Conservation (phyloP, 441 rosid genomes). For the Erodium trifolium region DNA sequence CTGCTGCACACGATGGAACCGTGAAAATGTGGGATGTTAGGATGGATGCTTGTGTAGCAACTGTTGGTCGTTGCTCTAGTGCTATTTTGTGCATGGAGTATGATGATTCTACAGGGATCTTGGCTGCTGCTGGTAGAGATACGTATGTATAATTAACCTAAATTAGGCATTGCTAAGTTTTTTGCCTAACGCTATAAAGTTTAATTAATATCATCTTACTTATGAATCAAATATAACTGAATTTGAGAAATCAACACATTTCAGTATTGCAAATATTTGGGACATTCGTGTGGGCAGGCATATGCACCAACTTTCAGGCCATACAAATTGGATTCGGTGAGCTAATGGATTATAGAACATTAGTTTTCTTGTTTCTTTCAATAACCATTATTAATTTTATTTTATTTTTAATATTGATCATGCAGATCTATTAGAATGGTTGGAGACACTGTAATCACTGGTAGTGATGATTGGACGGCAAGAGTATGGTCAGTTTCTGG, state of each 20-base stretch:
- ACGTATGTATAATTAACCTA: constrained; percentile 45
- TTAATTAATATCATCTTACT: neutral
- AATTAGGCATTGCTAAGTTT: neutral
- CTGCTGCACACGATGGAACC: constrained; percentile 93
- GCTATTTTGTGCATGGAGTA: constrained; percentile 90
- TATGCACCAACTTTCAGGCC: constrained; percentile 93
- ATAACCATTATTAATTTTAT: neutral
- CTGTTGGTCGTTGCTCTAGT: constrained; percentile 90
- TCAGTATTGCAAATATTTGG: constrained; percentile 89
- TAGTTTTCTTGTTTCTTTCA: constrained; percentile 6
- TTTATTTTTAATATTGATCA: constrained; percentile 15
- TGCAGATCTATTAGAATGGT: constrained; percentile 94
- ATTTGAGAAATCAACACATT: constrained; percentile 19
- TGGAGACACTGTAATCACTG: constrained; percentile 83
- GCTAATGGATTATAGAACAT: constrained; percentile 20
- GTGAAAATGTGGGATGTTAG: constrained; percentile 99
- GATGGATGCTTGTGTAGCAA: constrained; percentile 93
- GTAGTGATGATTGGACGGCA: constrained; percentile 99
- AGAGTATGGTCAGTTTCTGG: constrained; percentile 92
- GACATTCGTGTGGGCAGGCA: constrained; percentile 95
- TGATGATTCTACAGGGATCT: constrained; percentile 88
- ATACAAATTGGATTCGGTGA: constrained; percentile 94
- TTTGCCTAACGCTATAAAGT: too few relatives aligned
- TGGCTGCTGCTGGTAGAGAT: constrained; percentile 97
- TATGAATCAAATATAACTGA: neutral